phyloP scores from a whole-genome alignment of 148 eudicot genomes.

The Salicornia ramosissima region DNA sequence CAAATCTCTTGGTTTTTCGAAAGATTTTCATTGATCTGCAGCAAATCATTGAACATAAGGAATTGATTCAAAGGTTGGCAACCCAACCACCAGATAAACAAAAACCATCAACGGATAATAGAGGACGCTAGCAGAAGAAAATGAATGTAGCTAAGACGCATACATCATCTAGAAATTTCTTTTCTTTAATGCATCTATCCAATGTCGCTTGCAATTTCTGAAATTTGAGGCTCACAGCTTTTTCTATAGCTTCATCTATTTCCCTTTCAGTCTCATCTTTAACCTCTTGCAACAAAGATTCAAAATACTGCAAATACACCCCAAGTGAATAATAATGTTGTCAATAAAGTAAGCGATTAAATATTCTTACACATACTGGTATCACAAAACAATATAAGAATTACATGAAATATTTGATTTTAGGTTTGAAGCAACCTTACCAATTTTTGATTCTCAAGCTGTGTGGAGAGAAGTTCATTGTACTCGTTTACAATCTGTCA shows the following conservation, averaged over 20 bases:
- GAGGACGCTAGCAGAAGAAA: neutral
- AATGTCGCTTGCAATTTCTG: constrained; percentile 73
- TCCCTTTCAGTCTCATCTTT: constrained; percentile 73
- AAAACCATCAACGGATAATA: neutral
- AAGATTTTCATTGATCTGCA: constrained; percentile 79
- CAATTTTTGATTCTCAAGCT: constrained; percentile 84
- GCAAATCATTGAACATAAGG: constrained; percentile 5
- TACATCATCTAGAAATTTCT: constrained; percentile 75
- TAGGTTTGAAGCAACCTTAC: constrained; percentile 31
- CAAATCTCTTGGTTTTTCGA: constrained; percentile 65
- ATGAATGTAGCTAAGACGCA: constrained; percentile 19
- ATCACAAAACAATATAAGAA: neutral
- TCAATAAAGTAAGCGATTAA: neutral
- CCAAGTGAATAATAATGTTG: constrained; percentile 6
- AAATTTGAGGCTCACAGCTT: constrained; percentile 50
- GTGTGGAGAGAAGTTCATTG: constrained; percentile 81
- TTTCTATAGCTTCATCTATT: constrained; percentile 50
- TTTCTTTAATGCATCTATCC: constrained; percentile 60
- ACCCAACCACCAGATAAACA: neutral
- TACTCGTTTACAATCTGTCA: constrained; percentile 80
- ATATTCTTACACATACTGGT: neutral
- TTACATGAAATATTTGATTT: neutral
- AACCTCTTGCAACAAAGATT: constrained; percentile 64
- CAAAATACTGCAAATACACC: constrained; percentile 59
- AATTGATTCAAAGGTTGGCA: constrained; percentile 4